Base-by-base conservation (phyloP, 225 moss, liverwort and hornwort species). In the Marchantia polymorpha region DNA sequence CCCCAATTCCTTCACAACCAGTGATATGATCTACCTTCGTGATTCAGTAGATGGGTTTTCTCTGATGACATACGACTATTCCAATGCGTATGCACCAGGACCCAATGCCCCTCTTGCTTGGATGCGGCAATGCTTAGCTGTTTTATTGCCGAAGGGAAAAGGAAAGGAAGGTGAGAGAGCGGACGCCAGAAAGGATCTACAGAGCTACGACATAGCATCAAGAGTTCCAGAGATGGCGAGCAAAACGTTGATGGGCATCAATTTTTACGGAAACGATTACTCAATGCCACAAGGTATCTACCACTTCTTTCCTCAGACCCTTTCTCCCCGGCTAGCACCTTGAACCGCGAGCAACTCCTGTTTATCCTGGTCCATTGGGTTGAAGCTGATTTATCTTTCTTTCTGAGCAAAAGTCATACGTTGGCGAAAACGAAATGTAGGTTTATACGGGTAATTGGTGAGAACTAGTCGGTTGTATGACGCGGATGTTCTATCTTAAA, bases 61-160 rank as follows among this genome's bases (percentile, higher is more conserved):
- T 50, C 88, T 96, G 20, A 96, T 96, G 96, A 93, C 96, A 9
- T 96, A 96, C 64, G 96, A 96, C 71, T 96, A 89, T 86, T 96
- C 96, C 23, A 91, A 89, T 74, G 91, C 94, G 48, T 83, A 86
- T 59, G 86, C 83, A 58, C 96, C 96, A 53, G 96, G 96, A 64
- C 96, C 96, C 17, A 96, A 93, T 84, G 92, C 96, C 83, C 96
- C 96, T 13, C 82, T 90, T 64, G 79, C 86, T n/a, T 96, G 96
- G 96, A 87, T 96, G 64, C 84, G 78, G 23, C 82, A 84, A 15
- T 93, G 91, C 52, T 80, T 96, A 51, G 86, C 82, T 74, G 72
- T 75, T 23, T 77, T 96, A 22, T 64, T 88, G 19, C 83, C 87
- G 4, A 58, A 69, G 50, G 73, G 78, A 17, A 30, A 53, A 47